A percentile compares a stretch with the other conserved stretches of the same genome.
Conservation (phyloP, 164 flowering plant genomes). For the Macadamia integrifolia region DNA sequence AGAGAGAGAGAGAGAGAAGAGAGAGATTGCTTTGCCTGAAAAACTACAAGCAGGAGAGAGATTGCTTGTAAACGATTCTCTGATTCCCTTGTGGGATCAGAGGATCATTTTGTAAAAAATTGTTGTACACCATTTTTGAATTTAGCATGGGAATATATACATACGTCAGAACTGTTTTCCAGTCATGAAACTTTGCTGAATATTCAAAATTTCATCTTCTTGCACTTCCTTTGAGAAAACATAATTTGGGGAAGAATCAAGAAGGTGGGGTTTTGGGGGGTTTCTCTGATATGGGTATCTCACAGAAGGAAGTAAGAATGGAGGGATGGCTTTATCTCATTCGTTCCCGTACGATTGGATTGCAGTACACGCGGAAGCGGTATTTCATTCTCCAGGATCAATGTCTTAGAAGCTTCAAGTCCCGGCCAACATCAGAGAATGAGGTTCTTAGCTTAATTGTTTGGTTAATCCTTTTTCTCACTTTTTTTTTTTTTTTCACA, state of each 20-base stretch:
- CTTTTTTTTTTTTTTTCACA: background rate
- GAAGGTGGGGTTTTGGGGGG: slow-evolving; percentile 1
- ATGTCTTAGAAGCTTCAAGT: slow-evolving; percentile 60
- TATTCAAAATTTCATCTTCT: slow-evolving; percentile 7
- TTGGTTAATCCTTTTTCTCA: background rate
- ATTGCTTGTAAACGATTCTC: slow-evolving; percentile 33
- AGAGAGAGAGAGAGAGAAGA: background rate
- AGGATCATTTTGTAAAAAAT: slow-evolving; percentile 30
- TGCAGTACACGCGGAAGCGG: slow-evolving; percentile 68
- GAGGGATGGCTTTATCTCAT: slow-evolving; percentile 80
- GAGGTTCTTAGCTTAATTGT: slow-evolving; percentile 34
- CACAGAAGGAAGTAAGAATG: slow-evolving; percentile 46
- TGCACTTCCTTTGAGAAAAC: slow-evolving; percentile 1
- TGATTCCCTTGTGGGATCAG: slow-evolving; percentile 56
- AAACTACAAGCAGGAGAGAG: background rate
- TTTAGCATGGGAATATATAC: background rate
- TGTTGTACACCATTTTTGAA: background rate
- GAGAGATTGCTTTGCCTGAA: background rate
- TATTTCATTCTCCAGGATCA: slow-evolving; percentile 68
- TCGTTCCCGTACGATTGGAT: slow-evolving; percentile 61
- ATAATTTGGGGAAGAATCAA: background rate
- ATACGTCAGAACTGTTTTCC: background rate
- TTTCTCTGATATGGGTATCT: slow-evolving; percentile 27
- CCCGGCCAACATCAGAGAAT: slow-evolving; percentile 35
- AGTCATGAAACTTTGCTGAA: slow-evolving; percentile 4